Percentiles rank a stretch among this genome's conserved stretches.
Conservation (phyloP, 345 rosid genomes). For the Syzygium jambos region DNA sequence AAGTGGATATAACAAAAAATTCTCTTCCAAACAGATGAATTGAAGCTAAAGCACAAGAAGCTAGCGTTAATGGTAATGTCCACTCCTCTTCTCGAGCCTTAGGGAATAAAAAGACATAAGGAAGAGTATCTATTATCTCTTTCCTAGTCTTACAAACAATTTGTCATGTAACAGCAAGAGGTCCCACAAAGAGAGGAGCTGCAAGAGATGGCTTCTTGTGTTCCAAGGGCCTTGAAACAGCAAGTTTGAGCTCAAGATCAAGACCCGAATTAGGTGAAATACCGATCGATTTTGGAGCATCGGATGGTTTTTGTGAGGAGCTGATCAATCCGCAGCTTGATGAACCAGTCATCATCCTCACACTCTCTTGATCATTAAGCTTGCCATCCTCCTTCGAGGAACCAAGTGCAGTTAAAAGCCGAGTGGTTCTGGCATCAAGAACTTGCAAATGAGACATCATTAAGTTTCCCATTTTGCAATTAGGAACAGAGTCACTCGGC, state of each 20-base stretch:
- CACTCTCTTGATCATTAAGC: not conserved
- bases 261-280: not conserved
- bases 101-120: not conserved
- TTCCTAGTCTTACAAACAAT: not conserved
- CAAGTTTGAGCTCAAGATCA: slow-evolving; percentile 38
- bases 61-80: not conserved
- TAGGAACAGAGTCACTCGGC: not conserved
- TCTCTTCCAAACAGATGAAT: not conserved
- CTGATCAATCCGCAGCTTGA: not conserved
- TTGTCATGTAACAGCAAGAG: slow-evolving; percentile 15
- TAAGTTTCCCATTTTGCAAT: not conserved
- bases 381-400: not conserved
- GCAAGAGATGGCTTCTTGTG: slow-evolving; percentile 10
- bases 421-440: not conserved
- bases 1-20: not conserved
- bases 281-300: not conserved
- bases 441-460: not conserved
- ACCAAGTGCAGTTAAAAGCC: not conserved
- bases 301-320: not conserved
- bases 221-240: slow-evolving; percentile 23
- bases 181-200: slow-evolving; percentile 10
- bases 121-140: not conserved
- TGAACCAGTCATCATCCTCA: not conserved
- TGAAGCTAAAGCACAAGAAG: not conserved
- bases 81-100: not conserved